Base-by-base conservation (phyloP, 2,329 filamentous ascomycete genomes). In the Atkinsonella texensis region DNA sequence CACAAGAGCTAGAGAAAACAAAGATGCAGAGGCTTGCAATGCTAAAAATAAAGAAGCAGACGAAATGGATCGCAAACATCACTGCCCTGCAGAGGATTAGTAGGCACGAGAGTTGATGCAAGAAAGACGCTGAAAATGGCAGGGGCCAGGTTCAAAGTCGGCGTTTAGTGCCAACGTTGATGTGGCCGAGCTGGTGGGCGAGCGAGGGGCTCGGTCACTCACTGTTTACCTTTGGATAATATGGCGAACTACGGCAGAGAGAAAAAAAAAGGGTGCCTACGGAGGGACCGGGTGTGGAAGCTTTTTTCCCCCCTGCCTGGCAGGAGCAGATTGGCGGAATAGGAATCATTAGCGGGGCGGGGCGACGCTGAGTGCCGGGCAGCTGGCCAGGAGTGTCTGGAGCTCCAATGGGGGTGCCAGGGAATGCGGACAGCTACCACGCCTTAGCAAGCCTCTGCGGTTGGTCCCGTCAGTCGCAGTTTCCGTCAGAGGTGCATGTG, bases 11-110 rank as follows among this genome's bases (percentile, higher is more conserved):
- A 38, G 47, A 46, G 49, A 48, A 42, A 13, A 51, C 54, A 53
- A 56, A 57, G 45, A 57, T 33, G 48, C 47, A 45, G 17, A 33
- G 40, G 52, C 49, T 53, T 38, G 50, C 54, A 53, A 56, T 51
- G 49, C 54, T 20, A 39, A 17, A 38, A 46, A 44, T 20, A 20
- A 44, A 45, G 23, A 33, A 28, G 35, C 23, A 33, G 23, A 41
- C 33, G 39, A n/a, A 17, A 39, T 11, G 17, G 35, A 52, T 7
- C 28, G 18, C 28, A 49, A 28, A 43, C 41, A 31, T 49, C 42
- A 39, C 51, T 35, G 43, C 47, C 28, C 42, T 43, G 51, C 47
- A 49, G 47, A 42, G 28, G 23, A 43, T 46, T 41, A 33, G 38
- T n/a, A 46, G 23, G n/a, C 13, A 31, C 33, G n/a, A 43, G 23